Evolutionary conservation across 164 flowering plant genomes (phyloP).

Genomic region (Hamamelis virginiana): DNA sequence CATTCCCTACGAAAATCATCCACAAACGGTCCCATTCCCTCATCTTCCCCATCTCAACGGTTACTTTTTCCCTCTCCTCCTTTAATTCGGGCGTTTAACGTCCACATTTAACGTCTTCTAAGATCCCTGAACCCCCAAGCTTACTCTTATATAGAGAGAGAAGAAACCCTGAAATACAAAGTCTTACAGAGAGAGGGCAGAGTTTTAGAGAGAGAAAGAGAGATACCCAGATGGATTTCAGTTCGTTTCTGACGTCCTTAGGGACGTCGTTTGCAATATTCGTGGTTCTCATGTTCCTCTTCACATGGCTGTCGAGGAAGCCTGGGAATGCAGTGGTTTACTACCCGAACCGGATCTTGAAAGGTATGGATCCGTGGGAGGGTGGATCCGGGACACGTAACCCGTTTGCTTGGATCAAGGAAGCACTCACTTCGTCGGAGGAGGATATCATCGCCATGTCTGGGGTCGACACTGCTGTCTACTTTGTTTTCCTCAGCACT

Average conservation of each 20-base stretch:
- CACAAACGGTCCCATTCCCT: no score
- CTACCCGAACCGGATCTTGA: conserved; percentile 85
- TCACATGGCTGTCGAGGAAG: conserved; percentile 65
- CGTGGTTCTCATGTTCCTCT: conserved; percentile 65
- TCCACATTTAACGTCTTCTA: neutral
- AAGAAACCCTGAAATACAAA: no score
- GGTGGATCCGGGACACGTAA: conserved; percentile 43
- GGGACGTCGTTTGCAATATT: conserved; percentile 82
- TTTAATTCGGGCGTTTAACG: neutral
- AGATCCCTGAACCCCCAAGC: neutral
- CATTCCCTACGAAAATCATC: no score
- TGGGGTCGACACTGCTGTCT: conserved; percentile 94
- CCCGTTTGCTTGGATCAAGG: conserved; percentile 82
- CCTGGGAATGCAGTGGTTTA: conserved; percentile 70
- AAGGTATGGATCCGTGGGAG: conserved; percentile 68
- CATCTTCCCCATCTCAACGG: neutral
- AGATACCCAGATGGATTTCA: conserved; percentile 63
- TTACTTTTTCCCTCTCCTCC: conserved; percentile 1
- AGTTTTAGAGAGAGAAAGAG: conserved; percentile 6
- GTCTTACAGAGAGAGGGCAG: no score
- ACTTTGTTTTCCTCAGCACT: conserved; percentile 79
- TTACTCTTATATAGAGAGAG: no score
- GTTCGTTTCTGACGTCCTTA: conserved; percentile 81
- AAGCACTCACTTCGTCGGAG: conserved; percentile 59
- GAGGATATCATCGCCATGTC: conserved; percentile 63